Evolutionary conservation across 1,284 basidiomycete genomes (phyloP).

Genomic region (Trichosporon inkin): DNA sequence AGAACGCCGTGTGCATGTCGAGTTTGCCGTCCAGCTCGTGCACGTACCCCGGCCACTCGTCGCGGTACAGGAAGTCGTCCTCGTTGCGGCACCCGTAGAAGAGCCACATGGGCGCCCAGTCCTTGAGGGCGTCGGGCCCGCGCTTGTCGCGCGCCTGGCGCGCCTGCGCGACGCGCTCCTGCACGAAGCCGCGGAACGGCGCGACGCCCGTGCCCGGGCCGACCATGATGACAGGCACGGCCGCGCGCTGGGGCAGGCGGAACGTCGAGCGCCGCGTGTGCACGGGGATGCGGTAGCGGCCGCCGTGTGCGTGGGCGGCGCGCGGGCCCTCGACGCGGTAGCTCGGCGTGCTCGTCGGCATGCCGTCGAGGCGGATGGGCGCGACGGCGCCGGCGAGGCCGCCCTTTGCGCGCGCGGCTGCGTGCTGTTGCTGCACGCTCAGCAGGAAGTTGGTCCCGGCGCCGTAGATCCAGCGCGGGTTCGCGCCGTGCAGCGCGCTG

Average conservation of each 20-base stretch:
- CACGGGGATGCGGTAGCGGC: conserved; percentile 77
- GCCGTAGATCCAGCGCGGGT: conserved; percentile 65
- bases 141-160: conserved; percentile 91
- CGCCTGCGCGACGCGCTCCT: conserved; percentile 93
- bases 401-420: conserved; percentile 50
- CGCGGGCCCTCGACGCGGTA: conserved; percentile 89
- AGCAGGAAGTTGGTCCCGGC: conserved; percentile 87
- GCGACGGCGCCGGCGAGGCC: conserved; percentile 19
- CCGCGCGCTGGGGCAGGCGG: conserved; percentile 92
- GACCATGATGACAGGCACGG: conserved; percentile 98
- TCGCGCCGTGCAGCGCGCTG: conserved; percentile 54
- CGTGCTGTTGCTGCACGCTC: conserved; percentile 74
- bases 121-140: conserved; percentile 76
- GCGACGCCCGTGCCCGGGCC: conserved; percentile 97
- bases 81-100: conserved; percentile 92
- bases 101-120: conserved; percentile 91
- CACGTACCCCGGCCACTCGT: conserved; percentile 87
- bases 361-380: conserved; percentile 15
- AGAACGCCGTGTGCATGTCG: conserved; percentile 79
- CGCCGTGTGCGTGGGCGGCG: conserved; percentile 64
- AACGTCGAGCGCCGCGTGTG: conserved; percentile 95
- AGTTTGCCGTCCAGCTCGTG: conserved; percentile 88
- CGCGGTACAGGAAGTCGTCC: conserved; percentile 88
- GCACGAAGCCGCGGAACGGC: conserved; percentile 96
- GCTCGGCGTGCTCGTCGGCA: conserved; percentile 59